These are phyloP conservation scores for Plasmodium knowlesi DNA, from an alignment of 169 alveolate genomes.

Conservation along the genomic window DNA sequence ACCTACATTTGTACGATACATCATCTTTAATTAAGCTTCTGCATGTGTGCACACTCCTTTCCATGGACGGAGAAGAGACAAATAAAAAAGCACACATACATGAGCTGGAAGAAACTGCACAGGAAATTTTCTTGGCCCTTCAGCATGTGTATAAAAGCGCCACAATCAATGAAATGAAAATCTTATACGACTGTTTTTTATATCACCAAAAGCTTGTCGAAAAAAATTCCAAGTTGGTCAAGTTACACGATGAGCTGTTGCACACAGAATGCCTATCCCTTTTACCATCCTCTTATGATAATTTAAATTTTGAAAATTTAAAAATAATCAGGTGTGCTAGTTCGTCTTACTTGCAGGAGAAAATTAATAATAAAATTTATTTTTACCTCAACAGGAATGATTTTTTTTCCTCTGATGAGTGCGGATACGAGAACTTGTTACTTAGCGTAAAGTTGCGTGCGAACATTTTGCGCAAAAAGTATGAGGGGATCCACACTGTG, in stretches of 20 bases:
- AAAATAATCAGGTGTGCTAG: constrained; percentile 42
- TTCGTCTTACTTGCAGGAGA: constrained; percentile 38
- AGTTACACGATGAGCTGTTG: constrained; percentile 3
- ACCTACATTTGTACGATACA: constrained; percentile 18
- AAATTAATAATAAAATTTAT: background rate
- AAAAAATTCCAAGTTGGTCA: background rate
- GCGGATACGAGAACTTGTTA: constrained; percentile 12
- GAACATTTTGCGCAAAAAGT: background rate
- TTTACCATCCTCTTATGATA: constrained; percentile 58
- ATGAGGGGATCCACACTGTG: background rate
- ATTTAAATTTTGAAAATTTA: constrained; percentile 26
- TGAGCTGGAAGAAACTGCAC: constrained; percentile 4
- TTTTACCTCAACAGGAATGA: constrained; percentile 44
- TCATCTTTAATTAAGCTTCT: constrained; percentile 25
- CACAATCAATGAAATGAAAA: constrained; percentile 24
- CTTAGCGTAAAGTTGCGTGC: constrained; percentile 20
- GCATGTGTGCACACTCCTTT: constrained; percentile 22
- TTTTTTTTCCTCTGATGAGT: constrained; percentile 27
- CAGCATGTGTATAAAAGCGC: constrained; percentile 45
- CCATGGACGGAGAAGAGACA: background rate
- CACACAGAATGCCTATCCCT: constrained; percentile 14
- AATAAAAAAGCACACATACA: background rate
- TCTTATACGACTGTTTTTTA: constrained; percentile 37
- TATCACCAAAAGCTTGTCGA: constrained; percentile 1
- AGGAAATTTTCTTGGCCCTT: constrained; percentile 19